Evolutionary conservation across 179 eudicot genomes (phyloP).

Genomic region (Spergularia azorica): DNA sequence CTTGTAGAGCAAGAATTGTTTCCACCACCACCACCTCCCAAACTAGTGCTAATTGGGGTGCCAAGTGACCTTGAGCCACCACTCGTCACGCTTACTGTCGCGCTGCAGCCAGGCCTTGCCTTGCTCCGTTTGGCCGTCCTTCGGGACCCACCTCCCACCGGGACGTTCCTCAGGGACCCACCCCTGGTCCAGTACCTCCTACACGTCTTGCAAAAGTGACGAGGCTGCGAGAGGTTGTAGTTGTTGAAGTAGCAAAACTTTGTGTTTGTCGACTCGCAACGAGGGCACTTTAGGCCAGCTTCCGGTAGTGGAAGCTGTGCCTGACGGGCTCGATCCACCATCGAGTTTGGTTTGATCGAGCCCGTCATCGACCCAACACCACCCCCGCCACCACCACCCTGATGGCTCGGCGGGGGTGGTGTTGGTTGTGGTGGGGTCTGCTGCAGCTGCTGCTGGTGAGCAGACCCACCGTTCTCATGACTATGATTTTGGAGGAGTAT

Average conservation of each 20-base stretch:
- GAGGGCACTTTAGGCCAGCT: constrained; percentile 30
- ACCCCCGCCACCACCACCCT: constrained; percentile 11
- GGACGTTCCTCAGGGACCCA: constrained; percentile 29
- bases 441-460: too few relatives aligned
- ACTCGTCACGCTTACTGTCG: neutral
- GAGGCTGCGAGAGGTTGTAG: constrained; percentile 28
- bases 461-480: neutral
- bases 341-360: constrained; percentile 27
- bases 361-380: constrained; percentile 6
- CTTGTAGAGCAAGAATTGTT: constrained; percentile 20
- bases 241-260: constrained; percentile 28
- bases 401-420: neutral
- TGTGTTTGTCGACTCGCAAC: constrained; percentile 27
- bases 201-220: constrained; percentile 30
- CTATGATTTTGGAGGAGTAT: neutral
- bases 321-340: constrained; percentile 33
- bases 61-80: neutral
- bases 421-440: constrained; percentile 2
- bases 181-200: constrained; percentile 30
- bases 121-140: constrained; percentile 25
- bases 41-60: neutral
- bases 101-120: constrained; percentile 2
- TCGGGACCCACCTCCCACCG: constrained; percentile 28
- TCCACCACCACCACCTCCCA: neutral
- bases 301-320: constrained; percentile 29